Conservation (phyloP, 257 asterid species). For the Nicotiana paniculata region DNA sequence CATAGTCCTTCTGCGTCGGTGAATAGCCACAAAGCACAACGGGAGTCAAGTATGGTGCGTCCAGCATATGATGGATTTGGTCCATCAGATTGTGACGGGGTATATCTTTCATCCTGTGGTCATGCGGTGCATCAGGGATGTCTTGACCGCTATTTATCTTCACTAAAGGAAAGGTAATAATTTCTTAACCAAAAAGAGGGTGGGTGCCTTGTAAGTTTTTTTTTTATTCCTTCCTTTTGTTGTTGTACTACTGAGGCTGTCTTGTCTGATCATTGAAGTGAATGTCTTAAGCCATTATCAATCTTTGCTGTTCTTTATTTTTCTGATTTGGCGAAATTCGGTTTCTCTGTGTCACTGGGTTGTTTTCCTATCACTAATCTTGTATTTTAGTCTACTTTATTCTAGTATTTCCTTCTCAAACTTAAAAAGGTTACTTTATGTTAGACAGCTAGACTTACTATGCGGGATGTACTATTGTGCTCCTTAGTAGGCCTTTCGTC, state of each 20-base stretch:
- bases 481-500: background rate
- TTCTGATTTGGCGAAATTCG: background rate
- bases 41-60: constrained; percentile 23
- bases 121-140: constrained; percentile 99
- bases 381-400: background rate
- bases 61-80: constrained; percentile 51
- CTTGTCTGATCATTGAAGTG: constrained; percentile 2
- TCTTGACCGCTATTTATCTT: constrained; percentile 80
- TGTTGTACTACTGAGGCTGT: background rate
- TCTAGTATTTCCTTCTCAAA: background rate
- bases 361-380: background rate
- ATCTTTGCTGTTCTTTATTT: background rate
- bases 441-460: background rate
- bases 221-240: background rate
- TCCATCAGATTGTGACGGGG: constrained; percentile 73
- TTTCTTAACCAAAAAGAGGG: background rate
- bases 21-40: constrained; percentile 27
- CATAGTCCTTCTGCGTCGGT: constrained; percentile 59
- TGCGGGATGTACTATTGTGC: background rate
- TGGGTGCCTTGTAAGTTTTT: background rate
- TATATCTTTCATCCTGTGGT: constrained; percentile 88
- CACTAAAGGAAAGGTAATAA: constrained; percentile 87
- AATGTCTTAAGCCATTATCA: background rate
- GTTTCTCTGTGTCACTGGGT: background rate
- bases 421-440: background rate